Base-by-base conservation (phyloP, 106 monocot species). In the Dendrobium catenatum region DNA sequence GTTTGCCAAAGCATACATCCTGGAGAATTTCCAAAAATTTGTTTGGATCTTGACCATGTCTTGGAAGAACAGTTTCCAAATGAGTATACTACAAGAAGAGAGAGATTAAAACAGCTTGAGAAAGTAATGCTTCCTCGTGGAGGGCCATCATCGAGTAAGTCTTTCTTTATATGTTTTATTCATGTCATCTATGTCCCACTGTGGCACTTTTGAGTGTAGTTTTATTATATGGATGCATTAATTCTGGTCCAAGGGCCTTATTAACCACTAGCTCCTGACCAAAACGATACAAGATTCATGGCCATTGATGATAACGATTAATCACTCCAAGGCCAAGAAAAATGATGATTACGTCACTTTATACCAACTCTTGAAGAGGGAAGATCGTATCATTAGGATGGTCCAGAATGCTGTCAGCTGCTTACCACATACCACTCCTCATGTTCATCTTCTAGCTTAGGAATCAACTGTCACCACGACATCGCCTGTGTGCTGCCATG, bases 1-100 rank as follows among this genome's bases (percentile, higher is more conserved):
- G 81, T 81, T 80, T 92, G 92, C 80, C 19, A 82, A 78, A 81
- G 78, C 75, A 27, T 68, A 18, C 86, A 92, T 85, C 89, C 89
- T 47, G 88, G 88, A 80, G 84, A 81, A 40, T 79, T 88, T 75
- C 92, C 89, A 68, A 89, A 88, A 82, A 75, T 92, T 86, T 92
- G 86, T 49, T 87, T 88, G 78, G 85, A 88, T 84, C 78, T 89
- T 58, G 86, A 92, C 77, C 86, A 88, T 82, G 89, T 90, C 70
- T 19, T 92, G 79, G 82, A 90, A 88, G 86, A 86, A 55, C 80
- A 81, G 44, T 92, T 92, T 41, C 88, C 86, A 13, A 79, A n/a
- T 40, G 89, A 92, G 72, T 88, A 90, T 85, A 79, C 78, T 27
- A 56, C 51, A 16, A 89, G 82, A 77, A 83, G 42, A 59, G 86